phyloP scores from a whole-genome alignment of 2,329 filamentous ascomycete genomes.

The Colletotrichum gigasporum region DNA sequence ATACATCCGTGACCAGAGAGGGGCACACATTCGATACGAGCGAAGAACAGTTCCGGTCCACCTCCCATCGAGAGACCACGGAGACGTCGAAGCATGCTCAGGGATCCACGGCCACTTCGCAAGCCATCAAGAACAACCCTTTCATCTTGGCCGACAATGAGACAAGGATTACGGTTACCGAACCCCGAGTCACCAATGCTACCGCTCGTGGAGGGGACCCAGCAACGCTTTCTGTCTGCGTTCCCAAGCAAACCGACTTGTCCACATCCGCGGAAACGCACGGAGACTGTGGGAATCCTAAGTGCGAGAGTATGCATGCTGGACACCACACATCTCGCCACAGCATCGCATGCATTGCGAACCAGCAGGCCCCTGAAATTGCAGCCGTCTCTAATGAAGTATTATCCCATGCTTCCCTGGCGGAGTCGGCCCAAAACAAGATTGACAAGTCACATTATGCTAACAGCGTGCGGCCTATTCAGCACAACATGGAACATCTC shows the following conservation, averaged over 20 bases:
- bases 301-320: constrained; percentile 37
- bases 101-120: constrained; percentile 4
- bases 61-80: neutral
- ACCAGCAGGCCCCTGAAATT: constrained; percentile 19
- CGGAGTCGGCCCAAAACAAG: constrained; percentile 34
- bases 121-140: constrained; percentile 40
- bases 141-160: constrained; percentile 43
- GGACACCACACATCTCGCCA: constrained; percentile 42
- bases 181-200: constrained; percentile 35
- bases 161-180: constrained; percentile 32
- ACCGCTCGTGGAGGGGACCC: constrained; percentile 33
- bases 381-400: constrained; percentile 3
- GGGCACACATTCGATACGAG: neutral
- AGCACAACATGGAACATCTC: constrained; percentile 47
- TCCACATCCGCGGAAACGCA: constrained; percentile 29
- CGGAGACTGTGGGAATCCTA: constrained; percentile 39
- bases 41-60: neutral
- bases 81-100: constrained; percentile 12
- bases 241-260: constrained; percentile 34
- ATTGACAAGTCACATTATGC: constrained; percentile 44
- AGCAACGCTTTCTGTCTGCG: constrained; percentile 41
- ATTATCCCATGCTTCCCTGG: neutral
- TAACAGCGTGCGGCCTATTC: constrained; percentile 43
- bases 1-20: neutral
- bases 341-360: constrained; percentile 41